Percentiles rank a stretch among this genome's conserved stretches.
Evolutionary conservation across 2,329 filamentous ascomycete species (phyloP).

Genomic region (Arthrobotrys musiformis): DNA sequence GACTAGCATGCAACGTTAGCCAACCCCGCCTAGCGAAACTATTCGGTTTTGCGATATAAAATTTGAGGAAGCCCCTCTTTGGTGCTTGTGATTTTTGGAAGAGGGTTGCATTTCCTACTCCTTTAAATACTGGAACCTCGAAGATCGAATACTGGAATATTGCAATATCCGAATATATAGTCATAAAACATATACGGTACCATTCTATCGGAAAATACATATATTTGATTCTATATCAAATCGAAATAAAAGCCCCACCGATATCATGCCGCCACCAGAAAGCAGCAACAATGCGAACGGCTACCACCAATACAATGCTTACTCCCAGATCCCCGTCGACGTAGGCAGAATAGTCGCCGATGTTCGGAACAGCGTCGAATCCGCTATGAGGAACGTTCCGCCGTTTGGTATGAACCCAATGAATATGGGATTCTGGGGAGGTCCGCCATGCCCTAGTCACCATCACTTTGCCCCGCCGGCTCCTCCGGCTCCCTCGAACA

Average conservation of each 20-base stretch:
- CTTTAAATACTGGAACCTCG: background rate
- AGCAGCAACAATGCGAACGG: background rate
- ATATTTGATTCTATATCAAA: too few species aligned
- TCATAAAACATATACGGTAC: too few species aligned
- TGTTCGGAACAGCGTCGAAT: conserved; percentile 37
- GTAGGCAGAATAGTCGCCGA: conserved; percentile 8
- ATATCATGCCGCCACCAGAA: background rate
- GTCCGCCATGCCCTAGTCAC: background rate
- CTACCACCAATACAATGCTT: background rate
- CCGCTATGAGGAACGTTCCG: conserved; percentile 27
- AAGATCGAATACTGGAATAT: too few species aligned
- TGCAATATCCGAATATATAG: too few species aligned
- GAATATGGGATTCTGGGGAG: background rate
- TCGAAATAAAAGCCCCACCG: background rate
- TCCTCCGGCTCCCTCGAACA: background rate
- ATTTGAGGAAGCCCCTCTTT: background rate
- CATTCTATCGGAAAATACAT: too few species aligned
- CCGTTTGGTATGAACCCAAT: conserved; percentile 20
- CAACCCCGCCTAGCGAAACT: conserved; percentile 12
- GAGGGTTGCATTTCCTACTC: too few species aligned
- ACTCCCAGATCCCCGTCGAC: conserved; percentile 16
- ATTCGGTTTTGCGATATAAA: background rate
- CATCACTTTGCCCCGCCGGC: too few species aligned
- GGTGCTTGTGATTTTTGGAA: background rate
- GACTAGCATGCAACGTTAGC: conserved; percentile 5